Evolutionary conservation across 2,329 filamentous ascomycete species (phyloP).

Genomic region (Venturiaceae sp.): DNA sequence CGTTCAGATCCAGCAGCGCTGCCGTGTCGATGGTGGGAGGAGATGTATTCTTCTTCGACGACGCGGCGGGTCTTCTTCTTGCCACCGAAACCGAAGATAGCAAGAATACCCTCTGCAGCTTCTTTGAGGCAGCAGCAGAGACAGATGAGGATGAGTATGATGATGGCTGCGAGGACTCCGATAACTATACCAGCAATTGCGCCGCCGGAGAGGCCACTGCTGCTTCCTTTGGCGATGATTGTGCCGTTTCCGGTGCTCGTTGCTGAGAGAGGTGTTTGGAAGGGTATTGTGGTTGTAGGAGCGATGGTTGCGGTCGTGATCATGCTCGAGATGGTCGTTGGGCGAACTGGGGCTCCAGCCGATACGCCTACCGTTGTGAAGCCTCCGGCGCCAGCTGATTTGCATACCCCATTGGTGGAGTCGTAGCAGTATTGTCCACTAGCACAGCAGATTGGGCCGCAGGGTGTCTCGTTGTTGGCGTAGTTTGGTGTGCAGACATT

Average conservation of each 20-base stretch:
- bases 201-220: constrained; percentile 49
- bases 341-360: constrained; percentile 27
- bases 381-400: constrained; percentile 42
- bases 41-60: constrained; percentile 48
- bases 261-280: constrained; percentile 39
- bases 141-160: constrained; percentile 59
- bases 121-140: constrained; percentile 54
- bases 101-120: constrained; percentile 49
- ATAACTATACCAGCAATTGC: constrained; percentile 77
- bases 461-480: constrained; percentile 44
- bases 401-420: constrained; percentile 43
- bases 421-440: constrained; percentile 56
- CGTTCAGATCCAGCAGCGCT: constrained; percentile 48
- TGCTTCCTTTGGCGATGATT: constrained; percentile 17
- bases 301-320: constrained; percentile 34
- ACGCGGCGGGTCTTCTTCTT: constrained; percentile 28
- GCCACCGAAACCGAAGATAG: constrained; percentile 50
- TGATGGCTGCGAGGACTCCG: constrained; percentile 57
- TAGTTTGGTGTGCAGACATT: constrained; percentile 32
- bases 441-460: constrained; percentile 62
- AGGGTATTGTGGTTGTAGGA: constrained; percentile 38
- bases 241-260: constrained; percentile 35
- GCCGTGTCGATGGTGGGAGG: constrained; percentile 52
- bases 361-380: constrained; percentile 37
- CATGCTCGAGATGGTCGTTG: constrained; percentile 45